These are phyloP conservation scores for Pulveroboletus sp. DNA, from an alignment of 768 basidiomycete genomes.

Conservation along the genomic window DNA sequence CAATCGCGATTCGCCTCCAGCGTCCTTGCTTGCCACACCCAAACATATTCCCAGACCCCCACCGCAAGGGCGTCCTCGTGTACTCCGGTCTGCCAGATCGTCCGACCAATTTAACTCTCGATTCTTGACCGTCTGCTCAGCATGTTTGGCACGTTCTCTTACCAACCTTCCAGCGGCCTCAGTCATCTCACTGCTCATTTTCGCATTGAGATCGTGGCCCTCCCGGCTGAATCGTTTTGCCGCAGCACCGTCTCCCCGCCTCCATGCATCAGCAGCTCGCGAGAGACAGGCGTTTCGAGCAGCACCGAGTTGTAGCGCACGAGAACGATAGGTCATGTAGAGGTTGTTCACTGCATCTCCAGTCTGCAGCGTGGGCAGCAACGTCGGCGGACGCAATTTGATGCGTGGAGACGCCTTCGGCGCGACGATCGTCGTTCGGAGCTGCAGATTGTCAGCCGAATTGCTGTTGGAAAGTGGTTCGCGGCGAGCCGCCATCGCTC, in stretches of 20 bases:
- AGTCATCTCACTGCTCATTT: slow-evolving; percentile 84
- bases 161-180: slow-evolving; percentile 84
- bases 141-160: slow-evolving; percentile 69
- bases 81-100: slow-evolving; percentile 74
- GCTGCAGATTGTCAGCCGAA: slow-evolving; percentile 59
- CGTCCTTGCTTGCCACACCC: slow-evolving; percentile 69
- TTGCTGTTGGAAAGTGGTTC: slow-evolving; percentile 49
- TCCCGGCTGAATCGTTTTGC: slow-evolving; percentile 94
- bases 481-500: slow-evolving; percentile 46
- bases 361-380: slow-evolving; percentile 87
- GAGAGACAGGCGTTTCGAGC: slow-evolving; percentile 92
- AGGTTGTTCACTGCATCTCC: slow-evolving; percentile 74
- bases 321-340: slow-evolving; percentile 86
- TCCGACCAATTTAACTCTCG: slow-evolving; percentile 77
- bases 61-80: slow-evolving; percentile 71
- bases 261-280: slow-evolving; percentile 94
- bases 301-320: slow-evolving; percentile 88
- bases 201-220: slow-evolving; percentile 88
- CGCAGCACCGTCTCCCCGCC: slow-evolving; percentile 90
- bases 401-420: slow-evolving; percentile 82
- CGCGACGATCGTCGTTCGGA: slow-evolving; percentile 67
- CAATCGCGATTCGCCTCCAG: slow-evolving; percentile 51
- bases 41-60: slow-evolving; percentile 82
- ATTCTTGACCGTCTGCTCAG: slow-evolving; percentile 69
- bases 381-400: slow-evolving; percentile 73